These are phyloP conservation scores for Ogataea haglerorum DNA, from an alignment of 805 yeast genomes.

Conservation along the genomic window DNA sequence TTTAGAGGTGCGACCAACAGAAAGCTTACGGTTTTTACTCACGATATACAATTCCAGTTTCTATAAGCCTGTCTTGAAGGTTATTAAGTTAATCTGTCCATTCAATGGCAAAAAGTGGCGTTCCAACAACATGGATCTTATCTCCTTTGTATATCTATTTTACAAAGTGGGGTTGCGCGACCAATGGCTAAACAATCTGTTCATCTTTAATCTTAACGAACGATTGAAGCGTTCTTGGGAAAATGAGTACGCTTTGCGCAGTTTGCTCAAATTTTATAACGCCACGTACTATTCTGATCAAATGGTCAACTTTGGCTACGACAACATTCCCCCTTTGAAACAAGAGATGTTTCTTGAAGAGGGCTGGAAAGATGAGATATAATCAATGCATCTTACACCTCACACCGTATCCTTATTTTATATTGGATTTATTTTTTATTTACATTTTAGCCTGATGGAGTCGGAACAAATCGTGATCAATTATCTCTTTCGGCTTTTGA, in stretches of 20 bases:
- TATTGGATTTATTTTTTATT: slow-evolving; percentile 3
- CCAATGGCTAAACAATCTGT: slow-evolving; percentile 87
- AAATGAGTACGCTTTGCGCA: slow-evolving; percentile 81
- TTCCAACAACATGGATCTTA: slow-evolving; percentile 86
- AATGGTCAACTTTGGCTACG: slow-evolving; percentile 58
- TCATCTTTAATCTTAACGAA: slow-evolving; percentile 66
- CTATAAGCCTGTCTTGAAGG: slow-evolving; percentile 67
- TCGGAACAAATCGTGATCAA: slow-evolving; percentile 22
- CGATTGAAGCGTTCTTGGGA: slow-evolving; percentile 76
- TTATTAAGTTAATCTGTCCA: slow-evolving; percentile 77
- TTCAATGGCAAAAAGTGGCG: slow-evolving; percentile 95
- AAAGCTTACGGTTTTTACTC: slow-evolving; percentile 52
- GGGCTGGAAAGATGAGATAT: slow-evolving; percentile 32
- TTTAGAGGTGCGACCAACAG: slow-evolving; percentile 62
- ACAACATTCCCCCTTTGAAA: slow-evolving; percentile 23
- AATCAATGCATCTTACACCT: neutral
- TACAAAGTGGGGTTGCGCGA: slow-evolving; percentile 71
- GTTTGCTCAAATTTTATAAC: slow-evolving; percentile 74
- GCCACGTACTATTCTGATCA: slow-evolving; percentile 49
- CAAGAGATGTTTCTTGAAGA: slow-evolving; percentile 34
- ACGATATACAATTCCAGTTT: slow-evolving; percentile 59
- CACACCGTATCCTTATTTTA: neutral
- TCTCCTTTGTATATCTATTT: slow-evolving; percentile 80
- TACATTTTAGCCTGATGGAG: slow-evolving; percentile 12
- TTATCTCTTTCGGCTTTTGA: slow-evolving; percentile 21